Evolutionary conservation across 257 asterid genomes (phyloP), one percentile per base, ranked within the genome.

Genomic region (Rubia yunnanensis): DNA sequence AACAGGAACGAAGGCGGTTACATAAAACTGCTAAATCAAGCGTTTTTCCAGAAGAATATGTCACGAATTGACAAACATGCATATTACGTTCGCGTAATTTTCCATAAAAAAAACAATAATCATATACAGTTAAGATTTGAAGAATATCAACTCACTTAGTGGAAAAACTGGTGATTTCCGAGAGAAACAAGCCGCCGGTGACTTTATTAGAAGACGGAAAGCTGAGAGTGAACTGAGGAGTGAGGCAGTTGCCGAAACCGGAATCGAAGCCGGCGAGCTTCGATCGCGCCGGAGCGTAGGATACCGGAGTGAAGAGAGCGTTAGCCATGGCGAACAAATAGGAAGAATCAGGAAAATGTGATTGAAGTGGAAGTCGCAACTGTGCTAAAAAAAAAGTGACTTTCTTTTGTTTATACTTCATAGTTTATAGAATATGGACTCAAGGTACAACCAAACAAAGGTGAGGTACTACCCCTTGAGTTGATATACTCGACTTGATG

Each of bases 261-360:
- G 57, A 31, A 53, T 63, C 79, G 10, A 55, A 54, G 54, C 76
- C 77, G 26, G 79, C 38, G 56, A 69, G 13, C 69, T 75, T 81
- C 2, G 84, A 71, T 23, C 84, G 73, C 32, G 75, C 69, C 32
- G 72, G 71, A 34, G 77, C 54, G 61, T 67, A 67, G 32, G 82
- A 65, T 30, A 81, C 63, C 23, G 83, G 74, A 64, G 53, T 62
- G 84, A 77, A 53, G 76, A 82, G 72, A 68, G 84, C 81, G 38
- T 67, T 81, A 5, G 95, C 73, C 62, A 78, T 73, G 38, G 92
- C 92, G 22, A 39, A n/a, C n/a, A n/a, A n/a, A n/a, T n/a, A n/a
- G 48, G 48, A 44, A 44, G 52, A 44, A 44, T 44, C 52, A 14
- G 52, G 52, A 41, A 44, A 44, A 44, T 14, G 22, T 44, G 52